A percentile compares a stretch with the other conserved stretches of the same genome.
These are phyloP conservation scores for Malania oleifera DNA, from an alignment of 164 flowering plant genomes.

Conservation along the genomic window DNA sequence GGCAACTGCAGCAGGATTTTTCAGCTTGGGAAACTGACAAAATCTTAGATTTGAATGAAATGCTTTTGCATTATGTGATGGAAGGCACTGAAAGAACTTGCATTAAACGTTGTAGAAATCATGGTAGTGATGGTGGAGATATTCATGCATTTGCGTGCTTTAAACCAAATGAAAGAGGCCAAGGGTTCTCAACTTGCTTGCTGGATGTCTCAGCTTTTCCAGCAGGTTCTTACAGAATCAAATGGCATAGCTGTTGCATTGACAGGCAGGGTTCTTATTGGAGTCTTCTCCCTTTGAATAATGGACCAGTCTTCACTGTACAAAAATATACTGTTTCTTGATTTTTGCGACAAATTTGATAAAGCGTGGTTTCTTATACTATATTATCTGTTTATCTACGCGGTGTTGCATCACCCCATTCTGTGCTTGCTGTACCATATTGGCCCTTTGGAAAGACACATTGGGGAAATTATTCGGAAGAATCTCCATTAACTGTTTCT, in stretches of 20 bases:
- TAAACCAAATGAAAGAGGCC: not conserved
- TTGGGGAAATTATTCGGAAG: no score
- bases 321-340: not conserved
- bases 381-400: no score
- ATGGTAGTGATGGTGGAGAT: not conserved
- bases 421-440: no score
- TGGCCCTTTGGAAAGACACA: no score
- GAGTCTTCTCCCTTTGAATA: constrained; percentile 4
- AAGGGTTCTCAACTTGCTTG: constrained; percentile 6
- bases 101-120: not conserved
- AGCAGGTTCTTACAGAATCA: not conserved
- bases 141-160: not conserved
- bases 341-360: no score
- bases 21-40: not conserved
- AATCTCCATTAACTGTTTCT: no score
- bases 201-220: not conserved
- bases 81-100: not conserved
- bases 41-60: not conserved
- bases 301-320: not conserved
- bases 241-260: constrained; percentile 5
- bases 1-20: not conserved
- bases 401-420: no score
- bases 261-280: not conserved
- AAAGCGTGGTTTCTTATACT: no score
- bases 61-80: not conserved